A percentile compares a stretch with the other conserved stretches of the same genome.
phyloP scores from a whole-genome alignment of 345 rosid genomes.

The Turnera subulata region DNA sequence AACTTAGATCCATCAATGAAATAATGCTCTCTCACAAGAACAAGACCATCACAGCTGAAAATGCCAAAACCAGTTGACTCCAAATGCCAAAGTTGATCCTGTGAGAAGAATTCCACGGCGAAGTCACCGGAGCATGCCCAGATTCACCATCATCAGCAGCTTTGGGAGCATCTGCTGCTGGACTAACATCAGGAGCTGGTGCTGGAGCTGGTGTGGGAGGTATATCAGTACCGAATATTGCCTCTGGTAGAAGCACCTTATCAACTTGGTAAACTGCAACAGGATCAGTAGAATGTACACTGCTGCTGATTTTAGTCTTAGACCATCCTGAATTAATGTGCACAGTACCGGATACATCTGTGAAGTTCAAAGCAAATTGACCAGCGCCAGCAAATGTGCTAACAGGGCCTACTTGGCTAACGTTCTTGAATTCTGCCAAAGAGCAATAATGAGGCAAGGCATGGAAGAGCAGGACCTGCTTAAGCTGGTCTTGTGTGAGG shows the following conservation, averaged over 20 bases:
- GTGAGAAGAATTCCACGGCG: constrained; percentile 37
- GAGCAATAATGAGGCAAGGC: constrained; percentile 70
- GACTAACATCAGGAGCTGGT: constrained; percentile 61
- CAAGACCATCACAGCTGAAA: constrained; percentile 43
- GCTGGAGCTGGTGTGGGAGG: constrained; percentile 91
- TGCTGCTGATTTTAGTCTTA: constrained; percentile 68
- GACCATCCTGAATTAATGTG: constrained; percentile 70
- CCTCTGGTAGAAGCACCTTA: constrained; percentile 72
- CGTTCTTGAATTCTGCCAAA: constrained; percentile 74
- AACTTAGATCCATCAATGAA: neutral
- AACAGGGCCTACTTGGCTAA: constrained; percentile 55
- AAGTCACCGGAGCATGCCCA: constrained; percentile 14
- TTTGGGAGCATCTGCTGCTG: constrained; percentile 67
- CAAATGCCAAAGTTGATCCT: constrained; percentile 27
- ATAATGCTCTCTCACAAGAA: constrained; percentile 35
- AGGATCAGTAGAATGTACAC: constrained; percentile 71
- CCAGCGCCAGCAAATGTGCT: constrained; percentile 63
- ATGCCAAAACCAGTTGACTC: constrained; percentile 37
- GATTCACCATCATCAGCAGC: constrained; percentile 25
- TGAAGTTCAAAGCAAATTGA: constrained; percentile 59
- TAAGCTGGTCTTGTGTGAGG: constrained; percentile 66
- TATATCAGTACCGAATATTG: constrained; percentile 83
- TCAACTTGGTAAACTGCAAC: constrained; percentile 84
- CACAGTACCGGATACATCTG: constrained; percentile 60
- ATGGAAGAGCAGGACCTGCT: constrained; percentile 76